Evolutionary conservation across 1,284 basidiomycete species (phyloP).

Genomic region (Sporisorium iseilematis-ciliati): DNA sequence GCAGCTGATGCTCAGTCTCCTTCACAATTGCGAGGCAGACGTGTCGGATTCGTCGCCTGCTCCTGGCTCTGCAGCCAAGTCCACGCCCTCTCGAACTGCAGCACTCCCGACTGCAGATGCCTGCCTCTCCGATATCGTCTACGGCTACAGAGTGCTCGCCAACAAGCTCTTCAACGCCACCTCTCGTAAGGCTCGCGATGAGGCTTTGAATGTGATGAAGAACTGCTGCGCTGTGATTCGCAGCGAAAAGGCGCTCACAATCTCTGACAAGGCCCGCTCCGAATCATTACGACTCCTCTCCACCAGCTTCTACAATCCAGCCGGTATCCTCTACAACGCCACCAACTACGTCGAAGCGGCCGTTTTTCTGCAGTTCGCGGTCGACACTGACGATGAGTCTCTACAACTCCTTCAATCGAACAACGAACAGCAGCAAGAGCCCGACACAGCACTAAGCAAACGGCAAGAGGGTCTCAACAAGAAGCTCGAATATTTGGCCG

Average conservation of each 20-base stretch:
- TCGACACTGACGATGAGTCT: constrained; percentile 46
- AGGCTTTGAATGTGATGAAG: constrained; percentile 25
- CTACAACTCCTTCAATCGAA: constrained; percentile 8
- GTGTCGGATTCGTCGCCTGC: not conserved
- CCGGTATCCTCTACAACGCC: constrained; percentile 69
- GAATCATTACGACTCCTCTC: constrained; percentile 57
- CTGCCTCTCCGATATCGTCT: constrained; percentile 39
- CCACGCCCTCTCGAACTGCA: constrained; percentile 13
- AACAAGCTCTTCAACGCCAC: constrained; percentile 40
- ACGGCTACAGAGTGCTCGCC: constrained; percentile 36
- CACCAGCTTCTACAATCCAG: constrained; percentile 70
- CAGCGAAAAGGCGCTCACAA: constrained; percentile 7
- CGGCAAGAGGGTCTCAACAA: constrained; percentile 23
- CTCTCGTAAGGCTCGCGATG: constrained; percentile 26
- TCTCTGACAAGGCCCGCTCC: constrained; percentile 13
- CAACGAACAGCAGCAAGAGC: constrained; percentile 13
- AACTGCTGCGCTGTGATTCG: constrained; percentile 19
- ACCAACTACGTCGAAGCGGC: constrained; percentile 58
- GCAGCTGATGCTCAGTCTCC: constrained; percentile 27
- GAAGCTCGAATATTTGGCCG: constrained; percentile 49
- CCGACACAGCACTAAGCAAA: constrained; percentile 10
- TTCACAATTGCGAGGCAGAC: not conserved
- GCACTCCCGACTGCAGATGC: constrained; percentile 26
- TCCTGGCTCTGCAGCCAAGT: not conserved
- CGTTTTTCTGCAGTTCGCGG: constrained; percentile 58